phyloP scores from a whole-genome alignment of 768 basidiomycete genomes.

The Psilocybe sp. region DNA sequence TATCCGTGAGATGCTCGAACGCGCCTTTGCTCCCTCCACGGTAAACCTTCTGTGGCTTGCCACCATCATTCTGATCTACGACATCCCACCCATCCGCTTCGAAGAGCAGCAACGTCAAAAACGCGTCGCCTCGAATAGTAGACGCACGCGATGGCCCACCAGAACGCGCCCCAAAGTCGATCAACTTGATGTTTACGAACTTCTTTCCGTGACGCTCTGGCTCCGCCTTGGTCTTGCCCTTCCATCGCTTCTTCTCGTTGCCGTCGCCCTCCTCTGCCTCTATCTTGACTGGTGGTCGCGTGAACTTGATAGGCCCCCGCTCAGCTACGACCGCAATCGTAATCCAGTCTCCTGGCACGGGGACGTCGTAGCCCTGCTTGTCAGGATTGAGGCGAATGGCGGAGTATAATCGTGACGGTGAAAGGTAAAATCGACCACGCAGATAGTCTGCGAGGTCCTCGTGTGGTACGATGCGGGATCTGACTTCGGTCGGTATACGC shows the following conservation, averaged over 20 bases:
- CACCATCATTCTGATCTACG: constrained; percentile 48
- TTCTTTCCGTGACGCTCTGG: constrained; percentile 60
- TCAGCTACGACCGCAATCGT: constrained; percentile 96
- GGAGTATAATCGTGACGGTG: constrained; percentile 88
- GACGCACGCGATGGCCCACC: constrained; percentile 49
- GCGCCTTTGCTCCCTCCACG: constrained; percentile 90
- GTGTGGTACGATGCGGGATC: constrained; percentile 71
- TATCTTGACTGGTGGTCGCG: constrained; percentile 59
- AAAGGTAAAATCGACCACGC: constrained; percentile 79
- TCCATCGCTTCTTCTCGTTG: constrained; percentile 28
- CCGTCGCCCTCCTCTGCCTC: constrained; percentile 45
- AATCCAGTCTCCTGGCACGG: constrained; percentile 90
- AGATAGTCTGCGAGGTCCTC: constrained; percentile 80
- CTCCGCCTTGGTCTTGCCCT: constrained; percentile 32
- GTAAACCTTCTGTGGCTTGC: constrained; percentile 61
- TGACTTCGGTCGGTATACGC: constrained; percentile 27
- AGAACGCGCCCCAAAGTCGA: constrained; percentile 75
- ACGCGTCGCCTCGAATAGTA: constrained; percentile 77
- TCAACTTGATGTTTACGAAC: constrained; percentile 82
- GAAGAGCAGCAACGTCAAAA: constrained; percentile 81
- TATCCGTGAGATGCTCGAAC: constrained; percentile 82
- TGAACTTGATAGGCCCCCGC: constrained; percentile 75
- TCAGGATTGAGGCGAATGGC: constrained; percentile 72
- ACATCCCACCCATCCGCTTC: constrained; percentile 76
- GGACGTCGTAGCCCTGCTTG: constrained; percentile 86